A percentile compares a stretch with the other conserved stretches of the same genome.
Evolutionary conservation across 73 alveolate genomes (phyloP).

Genomic region (Tetrahymena thermophila): DNA sequence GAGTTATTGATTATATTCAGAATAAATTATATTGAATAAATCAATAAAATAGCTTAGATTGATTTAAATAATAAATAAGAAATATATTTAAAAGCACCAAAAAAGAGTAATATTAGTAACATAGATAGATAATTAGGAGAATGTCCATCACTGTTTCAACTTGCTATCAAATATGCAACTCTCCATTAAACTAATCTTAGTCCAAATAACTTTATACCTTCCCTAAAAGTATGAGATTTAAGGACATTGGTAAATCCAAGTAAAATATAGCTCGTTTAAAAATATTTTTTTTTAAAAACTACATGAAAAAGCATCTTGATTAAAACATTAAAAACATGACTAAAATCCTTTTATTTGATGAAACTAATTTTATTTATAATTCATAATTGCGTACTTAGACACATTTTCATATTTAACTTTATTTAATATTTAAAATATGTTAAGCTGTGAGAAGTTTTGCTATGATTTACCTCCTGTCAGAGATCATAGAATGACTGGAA

Average conservation of each 20-base stretch:
- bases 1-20: not conserved
- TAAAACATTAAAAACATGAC: not conserved
- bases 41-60: not conserved
- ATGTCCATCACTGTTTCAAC: not conserved
- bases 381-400: too few relatives aligned
- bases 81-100: not conserved
- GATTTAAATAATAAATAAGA: not conserved
- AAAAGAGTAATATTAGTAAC: not conserved
- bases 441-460: not conserved
- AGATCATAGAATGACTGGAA: constrained; percentile 2
- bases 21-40: not conserved
- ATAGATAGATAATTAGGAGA: not conserved
- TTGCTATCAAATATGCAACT: not conserved
- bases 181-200: not conserved
- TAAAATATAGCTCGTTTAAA: not conserved
- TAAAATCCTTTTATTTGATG: too few relatives aligned
- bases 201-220: not conserved
- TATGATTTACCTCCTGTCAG: not conserved
- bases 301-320: not conserved
- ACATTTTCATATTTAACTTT: too few relatives aligned
- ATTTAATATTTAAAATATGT: too few relatives aligned
- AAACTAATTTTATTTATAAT: too few relatives aligned
- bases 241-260: not conserved
- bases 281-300: not conserved
- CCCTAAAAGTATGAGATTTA: not conserved